These are phyloP conservation scores for Salix purpurea DNA, from an alignment of 345 rosid species.

Conservation along the genomic window DNA sequence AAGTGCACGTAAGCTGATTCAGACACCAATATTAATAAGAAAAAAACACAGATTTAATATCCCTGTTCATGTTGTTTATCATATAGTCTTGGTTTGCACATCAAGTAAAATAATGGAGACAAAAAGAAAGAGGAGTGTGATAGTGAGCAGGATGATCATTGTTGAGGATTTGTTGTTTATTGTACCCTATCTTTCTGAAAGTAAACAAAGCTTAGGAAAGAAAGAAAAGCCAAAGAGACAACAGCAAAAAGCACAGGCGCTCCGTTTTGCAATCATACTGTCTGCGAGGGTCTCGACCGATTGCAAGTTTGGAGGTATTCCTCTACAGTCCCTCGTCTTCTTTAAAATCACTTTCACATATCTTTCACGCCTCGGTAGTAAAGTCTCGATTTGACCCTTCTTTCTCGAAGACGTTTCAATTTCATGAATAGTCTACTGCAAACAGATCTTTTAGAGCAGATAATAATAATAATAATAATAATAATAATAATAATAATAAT, in stretches of 20 bases:
- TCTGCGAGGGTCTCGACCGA: neutral
- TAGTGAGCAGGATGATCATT: neutral
- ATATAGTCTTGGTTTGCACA: neutral
- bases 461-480: too few species aligned
- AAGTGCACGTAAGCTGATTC: rapidly evolving
- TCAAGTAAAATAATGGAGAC: neutral
- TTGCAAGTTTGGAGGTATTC: neutral
- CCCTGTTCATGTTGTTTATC: neutral
- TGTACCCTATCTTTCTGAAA: neutral
- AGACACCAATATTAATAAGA: too few species aligned
- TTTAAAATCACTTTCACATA: neutral
- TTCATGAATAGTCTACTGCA: neutral
- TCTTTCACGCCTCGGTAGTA: neutral
- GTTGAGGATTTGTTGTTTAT: neutral
- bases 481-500: too few species aligned
- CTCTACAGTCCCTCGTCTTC: neutral
- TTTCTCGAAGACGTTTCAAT: too few species aligned
- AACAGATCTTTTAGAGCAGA: neutral
- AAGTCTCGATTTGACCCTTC: neutral
- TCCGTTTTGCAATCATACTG: slow-evolving; percentile 5
- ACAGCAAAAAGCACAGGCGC: neutral
- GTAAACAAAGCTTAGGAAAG: neutral
- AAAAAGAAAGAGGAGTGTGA: neutral
- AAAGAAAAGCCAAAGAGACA: neutral
- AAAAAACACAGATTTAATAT: too few species aligned